A percentile compares a stretch with the other conserved stretches of the same genome.
phyloP scores from a whole-genome alignment of 2,329 filamentous ascomycete genomes.

The Huntiella bhutanensis region DNA sequence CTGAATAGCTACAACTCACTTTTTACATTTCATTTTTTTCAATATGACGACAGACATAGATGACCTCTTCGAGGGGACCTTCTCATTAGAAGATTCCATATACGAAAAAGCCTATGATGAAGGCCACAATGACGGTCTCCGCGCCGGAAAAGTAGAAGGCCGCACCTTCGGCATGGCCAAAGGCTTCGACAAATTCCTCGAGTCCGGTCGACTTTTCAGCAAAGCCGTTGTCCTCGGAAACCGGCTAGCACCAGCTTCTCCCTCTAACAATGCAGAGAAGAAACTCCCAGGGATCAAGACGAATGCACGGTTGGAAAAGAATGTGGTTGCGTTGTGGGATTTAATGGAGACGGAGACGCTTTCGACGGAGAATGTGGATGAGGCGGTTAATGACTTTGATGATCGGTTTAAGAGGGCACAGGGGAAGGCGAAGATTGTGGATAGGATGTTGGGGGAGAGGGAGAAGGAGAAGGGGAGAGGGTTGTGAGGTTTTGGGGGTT shows the following conservation, averaged over 20 bases:
- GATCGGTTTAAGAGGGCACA: constrained; percentile 68
- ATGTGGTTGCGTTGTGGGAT: constrained; percentile 55
- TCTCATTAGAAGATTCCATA: constrained; percentile 47
- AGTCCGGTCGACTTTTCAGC: constrained; percentile 61
- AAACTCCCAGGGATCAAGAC: constrained; percentile 26
- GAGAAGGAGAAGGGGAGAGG: constrained; percentile 5
- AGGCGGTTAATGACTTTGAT: constrained; percentile 80
- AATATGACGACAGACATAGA: constrained; percentile 12
- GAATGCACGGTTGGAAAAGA: constrained; percentile 54
- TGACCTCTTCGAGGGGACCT: constrained; percentile 37
- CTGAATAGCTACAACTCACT: background rate
- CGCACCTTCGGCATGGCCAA: constrained; percentile 80
- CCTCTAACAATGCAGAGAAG: constrained; percentile 7
- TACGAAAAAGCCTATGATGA: constrained; percentile 67
- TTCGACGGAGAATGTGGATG: constrained; percentile 66
- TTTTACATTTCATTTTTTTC: background rate
- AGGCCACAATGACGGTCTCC: constrained; percentile 55
- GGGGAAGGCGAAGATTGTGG: constrained; percentile 70
- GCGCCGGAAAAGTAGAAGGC: constrained; percentile 69
- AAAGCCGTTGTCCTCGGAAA: constrained; percentile 71
- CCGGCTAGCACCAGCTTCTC: constrained; percentile 27
- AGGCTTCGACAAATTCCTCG: constrained; percentile 80
- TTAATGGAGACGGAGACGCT: constrained; percentile 63
- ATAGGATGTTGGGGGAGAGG: constrained; percentile 39
- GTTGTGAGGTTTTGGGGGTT: background rate